phyloP scores from a whole-genome alignment of 2,329 filamentous ascomycete genomes.

The Diplocarpon mali region DNA sequence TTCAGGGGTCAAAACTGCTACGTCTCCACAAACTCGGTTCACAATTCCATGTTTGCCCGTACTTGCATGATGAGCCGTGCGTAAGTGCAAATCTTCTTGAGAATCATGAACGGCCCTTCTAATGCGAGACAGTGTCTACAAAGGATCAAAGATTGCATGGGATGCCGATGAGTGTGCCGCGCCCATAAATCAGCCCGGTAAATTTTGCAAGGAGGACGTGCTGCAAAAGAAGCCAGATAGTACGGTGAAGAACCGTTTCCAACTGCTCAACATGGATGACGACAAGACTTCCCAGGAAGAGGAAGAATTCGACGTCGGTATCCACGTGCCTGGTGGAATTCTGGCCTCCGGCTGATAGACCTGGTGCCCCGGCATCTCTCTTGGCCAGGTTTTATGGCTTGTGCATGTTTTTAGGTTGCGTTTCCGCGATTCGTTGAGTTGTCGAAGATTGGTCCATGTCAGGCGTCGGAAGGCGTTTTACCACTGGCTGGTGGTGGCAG shows the following conservation, averaged over 20 bases:
- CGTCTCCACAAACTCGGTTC: conserved; percentile 67
- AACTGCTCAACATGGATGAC: conserved; percentile 43
- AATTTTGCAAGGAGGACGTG: conserved; percentile 21
- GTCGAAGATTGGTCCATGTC: too few relatives aligned
- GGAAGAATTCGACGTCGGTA: conserved; percentile 14
- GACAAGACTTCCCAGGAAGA: conserved; percentile 23
- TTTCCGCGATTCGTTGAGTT: too few relatives aligned
- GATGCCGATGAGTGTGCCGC: conserved; percentile 58
- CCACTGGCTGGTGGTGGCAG: too few relatives aligned
- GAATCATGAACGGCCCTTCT: neutral
- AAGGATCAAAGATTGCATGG: conserved; percentile 59
- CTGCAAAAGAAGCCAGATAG: conserved; percentile 30
- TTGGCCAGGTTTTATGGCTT: too few relatives aligned
- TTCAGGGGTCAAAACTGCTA: conserved; percentile 49
- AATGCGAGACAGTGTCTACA: conserved; percentile 46
- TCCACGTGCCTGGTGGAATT: conserved; percentile 8
- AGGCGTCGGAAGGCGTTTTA: neutral
- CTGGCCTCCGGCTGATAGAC: neutral
- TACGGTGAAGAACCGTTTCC: conserved; percentile 48
- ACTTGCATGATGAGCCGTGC: conserved; percentile 60
- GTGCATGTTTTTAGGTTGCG: too few relatives aligned
- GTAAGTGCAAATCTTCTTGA: conserved; percentile 5
- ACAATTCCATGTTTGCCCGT: conserved; percentile 62
- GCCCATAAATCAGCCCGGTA: conserved; percentile 21
- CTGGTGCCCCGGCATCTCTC: too few relatives aligned